phyloP scores from a whole-genome alignment of 805 yeast genomes.

The Jamesozyma piceae region DNA sequence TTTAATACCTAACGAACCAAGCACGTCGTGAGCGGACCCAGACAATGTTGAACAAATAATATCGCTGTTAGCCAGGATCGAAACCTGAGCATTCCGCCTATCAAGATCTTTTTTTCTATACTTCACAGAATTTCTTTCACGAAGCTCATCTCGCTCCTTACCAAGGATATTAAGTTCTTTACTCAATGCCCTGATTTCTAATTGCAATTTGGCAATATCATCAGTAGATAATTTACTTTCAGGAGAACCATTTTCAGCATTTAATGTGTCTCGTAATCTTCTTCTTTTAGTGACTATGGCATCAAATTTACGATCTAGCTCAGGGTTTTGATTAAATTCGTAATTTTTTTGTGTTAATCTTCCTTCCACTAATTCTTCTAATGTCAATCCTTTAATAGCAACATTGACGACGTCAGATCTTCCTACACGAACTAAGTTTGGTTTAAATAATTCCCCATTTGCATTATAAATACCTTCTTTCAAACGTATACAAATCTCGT shows the following conservation, averaged over 20 bases:
- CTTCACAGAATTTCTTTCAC: slow-evolving; percentile 63
- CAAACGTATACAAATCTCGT: slow-evolving; percentile 79
- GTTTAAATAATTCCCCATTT: slow-evolving; percentile 44
- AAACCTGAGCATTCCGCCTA: slow-evolving; percentile 63
- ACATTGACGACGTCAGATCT: slow-evolving; percentile 79
- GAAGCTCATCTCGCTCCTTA: slow-evolving; percentile 61
- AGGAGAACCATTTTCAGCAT: slow-evolving; percentile 35
- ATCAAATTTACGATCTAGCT: slow-evolving; percentile 38
- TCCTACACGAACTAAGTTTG: slow-evolving; percentile 78
- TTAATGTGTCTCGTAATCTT: slow-evolving; percentile 36
- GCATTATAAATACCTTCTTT: slow-evolving; percentile 58
- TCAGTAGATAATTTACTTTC: slow-evolving; percentile 39
- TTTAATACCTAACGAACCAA: slow-evolving; percentile 61
- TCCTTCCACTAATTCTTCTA: slow-evolving; percentile 77
- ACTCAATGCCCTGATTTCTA: slow-evolving; percentile 46
- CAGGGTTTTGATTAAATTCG: slow-evolving; percentile 34
- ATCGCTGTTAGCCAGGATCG: slow-evolving; percentile 63
- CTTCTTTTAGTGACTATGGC: slow-evolving; percentile 53
- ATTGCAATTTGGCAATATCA: slow-evolving; percentile 40
- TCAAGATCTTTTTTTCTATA: slow-evolving; percentile 70
- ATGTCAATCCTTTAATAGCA: slow-evolving; percentile 69
- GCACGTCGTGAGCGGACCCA: slow-evolving; percentile 86
- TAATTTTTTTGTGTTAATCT: slow-evolving; percentile 37
- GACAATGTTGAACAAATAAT: slow-evolving; percentile 87
- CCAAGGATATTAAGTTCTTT: slow-evolving; percentile 60